Base-by-base conservation (phyloP, 495 filamentous ascomycete genomes). In the Hypoxylon lenormandii region DNA sequence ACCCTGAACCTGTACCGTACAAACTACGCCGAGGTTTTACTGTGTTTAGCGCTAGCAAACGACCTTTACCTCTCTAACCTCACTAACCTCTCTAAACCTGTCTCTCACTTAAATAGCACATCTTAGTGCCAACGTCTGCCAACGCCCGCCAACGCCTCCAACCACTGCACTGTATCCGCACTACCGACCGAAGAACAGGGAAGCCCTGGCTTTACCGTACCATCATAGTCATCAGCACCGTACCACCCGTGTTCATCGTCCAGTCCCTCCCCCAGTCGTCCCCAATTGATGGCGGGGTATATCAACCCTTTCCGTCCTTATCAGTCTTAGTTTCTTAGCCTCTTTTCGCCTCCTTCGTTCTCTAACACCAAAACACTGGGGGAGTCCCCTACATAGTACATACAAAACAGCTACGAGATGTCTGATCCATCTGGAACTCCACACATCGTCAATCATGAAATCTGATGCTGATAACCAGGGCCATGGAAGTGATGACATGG, bases 201-300 rank as follows among this genome's bases (percentile, higher is more conserved):
- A 42, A 42, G 38, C 13, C 13, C 38, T 42, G 38, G 30, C 23
- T 26, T 26, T 26, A 33, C 38, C 38, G 38, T 42, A 42, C 13
- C 15, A 16, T 36, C 4, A 36, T 36, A 12, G 18, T 6, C 6
- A 28, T 18, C 30, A 2, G 7, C 19, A 38, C 38, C 54, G 19
- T 60, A 54, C 63, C 45, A 66, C 47, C 46, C 47, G 18, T 60
- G 60, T 60, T 64, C 30, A 33, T 33, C 6, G 54, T 60, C 48
- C 54, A 23, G 65, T 54, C 67, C 55, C 51, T 13, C n/a, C n/a
- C n/a, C n/a, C n/a, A n/a, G n/a, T n/a, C n/a, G n/a, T n/a, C n/a
- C n/a, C n/a, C n/a, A n/a, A 42, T 54, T 33, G 23, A 66, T 71
- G 68, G 68, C 68, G 68, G 68, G 68, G 68, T 71, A 66, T 66